Percentiles rank a stretch among this genome's conserved stretches.
phyloP scores from a whole-genome alignment of 2,329 filamentous ascomycete species.

The Dactylellina haptotyla region DNA sequence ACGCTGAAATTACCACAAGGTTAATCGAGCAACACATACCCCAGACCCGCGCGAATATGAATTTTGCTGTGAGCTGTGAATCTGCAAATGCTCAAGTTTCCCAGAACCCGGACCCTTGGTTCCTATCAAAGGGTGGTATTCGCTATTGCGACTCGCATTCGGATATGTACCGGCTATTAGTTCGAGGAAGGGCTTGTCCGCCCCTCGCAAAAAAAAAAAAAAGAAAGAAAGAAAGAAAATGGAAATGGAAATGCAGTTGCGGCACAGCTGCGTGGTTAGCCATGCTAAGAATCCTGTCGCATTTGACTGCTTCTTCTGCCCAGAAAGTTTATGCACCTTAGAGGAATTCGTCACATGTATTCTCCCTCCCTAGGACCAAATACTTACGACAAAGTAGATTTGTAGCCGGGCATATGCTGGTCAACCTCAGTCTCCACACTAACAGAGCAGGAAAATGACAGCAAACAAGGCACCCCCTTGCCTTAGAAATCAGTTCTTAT shows the following conservation, averaged over 20 bases:
- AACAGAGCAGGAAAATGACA: conserved; percentile 1
- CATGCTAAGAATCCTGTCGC: conserved; percentile 14
- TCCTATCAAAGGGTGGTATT: conserved; percentile 1
- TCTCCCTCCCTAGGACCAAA: no score
- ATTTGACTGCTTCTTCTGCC: conserved; percentile 20
- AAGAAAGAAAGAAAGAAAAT: no score
- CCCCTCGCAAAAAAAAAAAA: no score
- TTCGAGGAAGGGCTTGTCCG: background rate
- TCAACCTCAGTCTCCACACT: background rate
- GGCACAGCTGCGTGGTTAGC: conserved; percentile 8
- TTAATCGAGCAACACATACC: conserved; percentile 31
- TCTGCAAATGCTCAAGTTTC: background rate
- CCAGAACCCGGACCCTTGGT: conserved; percentile 42
- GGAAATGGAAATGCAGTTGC: background rate
- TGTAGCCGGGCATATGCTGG: conserved; percentile 33
- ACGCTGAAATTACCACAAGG: conserved; percentile 39
- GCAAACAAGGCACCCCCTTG: no score
- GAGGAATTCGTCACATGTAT: conserved; percentile 22
- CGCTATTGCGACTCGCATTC: conserved; percentile 20
- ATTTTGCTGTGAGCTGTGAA: background rate
- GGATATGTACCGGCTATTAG: background rate
- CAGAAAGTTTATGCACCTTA: conserved; percentile 22
- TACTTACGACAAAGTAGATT: background rate
- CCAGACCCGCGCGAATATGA: background rate
- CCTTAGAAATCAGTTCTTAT: no score